phyloP scores from a whole-genome alignment of 352 stramenopile species.

The Globisporangium nagaii region DNA sequence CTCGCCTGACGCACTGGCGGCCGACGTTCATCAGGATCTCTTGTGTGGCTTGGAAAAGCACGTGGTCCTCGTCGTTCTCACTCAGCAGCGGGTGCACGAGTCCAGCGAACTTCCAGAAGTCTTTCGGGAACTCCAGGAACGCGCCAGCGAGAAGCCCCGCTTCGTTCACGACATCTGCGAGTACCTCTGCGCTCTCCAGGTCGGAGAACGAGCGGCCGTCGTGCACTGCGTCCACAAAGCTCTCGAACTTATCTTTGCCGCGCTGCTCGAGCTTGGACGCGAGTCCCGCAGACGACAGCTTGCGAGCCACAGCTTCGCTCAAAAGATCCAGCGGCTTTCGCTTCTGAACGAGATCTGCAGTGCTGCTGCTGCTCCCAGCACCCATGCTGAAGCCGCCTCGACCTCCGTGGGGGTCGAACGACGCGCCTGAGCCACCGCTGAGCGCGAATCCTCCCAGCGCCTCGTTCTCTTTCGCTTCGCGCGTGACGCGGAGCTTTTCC shows the following conservation, averaged over 20 bases:
- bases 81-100: constrained; percentile 44
- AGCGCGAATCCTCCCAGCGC: constrained; percentile 18
- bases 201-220: constrained; percentile 37
- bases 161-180: constrained; percentile 41
- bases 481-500: constrained; percentile 73
- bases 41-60: constrained; percentile 29
- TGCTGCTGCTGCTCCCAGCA: constrained; percentile 10
- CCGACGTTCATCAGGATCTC: constrained; percentile 36
- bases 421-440: constrained; percentile 13
- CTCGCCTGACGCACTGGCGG: constrained; percentile 37
- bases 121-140: constrained; percentile 69
- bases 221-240: constrained; percentile 46
- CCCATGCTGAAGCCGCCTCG: constrained; percentile 9
- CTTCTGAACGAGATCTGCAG: constrained; percentile 43
- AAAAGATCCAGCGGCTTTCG: constrained; percentile 58
- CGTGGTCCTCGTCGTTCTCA: constrained; percentile 39
- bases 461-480: constrained; percentile 61
- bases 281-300: constrained; percentile 24
- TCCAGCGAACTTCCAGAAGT: constrained; percentile 76
- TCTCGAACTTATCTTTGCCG: constrained; percentile 66
- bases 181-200: constrained; percentile 24
- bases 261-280: constrained; percentile 24
- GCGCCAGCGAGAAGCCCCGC: constrained; percentile 43
- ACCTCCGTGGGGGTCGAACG: constrained; percentile 27
- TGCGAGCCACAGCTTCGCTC: constrained; percentile 37